phyloP scores from a whole-genome alignment of 176 grass and related monocot species.

The Aegilops tauschii region DNA sequence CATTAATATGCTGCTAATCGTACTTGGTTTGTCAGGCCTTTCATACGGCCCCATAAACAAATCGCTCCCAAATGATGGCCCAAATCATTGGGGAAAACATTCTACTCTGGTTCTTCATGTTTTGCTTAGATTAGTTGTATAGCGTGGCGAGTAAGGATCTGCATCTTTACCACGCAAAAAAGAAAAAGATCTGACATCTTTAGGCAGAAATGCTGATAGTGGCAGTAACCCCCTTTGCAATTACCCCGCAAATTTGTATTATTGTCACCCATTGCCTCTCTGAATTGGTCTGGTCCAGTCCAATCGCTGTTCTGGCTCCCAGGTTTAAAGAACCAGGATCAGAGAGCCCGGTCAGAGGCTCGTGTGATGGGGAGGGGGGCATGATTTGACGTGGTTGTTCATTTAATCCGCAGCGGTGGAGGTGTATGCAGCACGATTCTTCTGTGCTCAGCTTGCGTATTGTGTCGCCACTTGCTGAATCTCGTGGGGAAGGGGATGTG shows the following conservation, averaged over 20 bases:
- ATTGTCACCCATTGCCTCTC: not conserved
- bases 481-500: slow-evolving; percentile 22
- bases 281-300: not conserved
- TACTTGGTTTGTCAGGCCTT: not conserved
- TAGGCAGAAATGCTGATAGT: not conserved
- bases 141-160: not conserved
- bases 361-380: slow-evolving; percentile 7
- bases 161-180: not conserved
- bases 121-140: not conserved
- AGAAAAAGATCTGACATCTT: not conserved
- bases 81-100: not conserved
- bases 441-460: slow-evolving; percentile 7
- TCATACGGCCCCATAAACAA: not conserved
- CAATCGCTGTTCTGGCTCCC: slow-evolving; percentile 6
- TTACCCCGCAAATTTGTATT: not conserved
- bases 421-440: not conserved
- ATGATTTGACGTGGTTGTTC: slow-evolving; percentile 23
- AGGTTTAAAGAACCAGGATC: not conserved
- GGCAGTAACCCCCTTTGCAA: not conserved
- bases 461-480: not conserved
- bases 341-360: slow-evolving; percentile 1
- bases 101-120: not conserved
- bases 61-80: not conserved
- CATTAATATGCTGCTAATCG: not conserved
- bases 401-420: slow-evolving; percentile 31